Conservation (phyloP, 805 yeast genomes). For the Candida berthetii region DNA sequence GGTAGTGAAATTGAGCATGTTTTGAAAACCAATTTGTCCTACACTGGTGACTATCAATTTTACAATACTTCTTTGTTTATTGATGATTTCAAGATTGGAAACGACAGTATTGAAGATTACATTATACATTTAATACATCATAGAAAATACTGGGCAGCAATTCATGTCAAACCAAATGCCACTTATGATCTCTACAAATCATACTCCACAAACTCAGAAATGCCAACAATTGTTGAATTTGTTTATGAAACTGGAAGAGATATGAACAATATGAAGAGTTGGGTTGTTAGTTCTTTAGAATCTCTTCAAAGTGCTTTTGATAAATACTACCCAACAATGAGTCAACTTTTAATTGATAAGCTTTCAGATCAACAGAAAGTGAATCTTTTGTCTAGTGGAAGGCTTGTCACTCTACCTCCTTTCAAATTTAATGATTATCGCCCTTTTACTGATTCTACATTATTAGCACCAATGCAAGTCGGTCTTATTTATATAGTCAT, state of each 20-base stretch:
- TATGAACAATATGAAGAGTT: constrained; percentile 37
- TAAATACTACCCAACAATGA: constrained; percentile 10
- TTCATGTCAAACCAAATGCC: constrained; percentile 47
- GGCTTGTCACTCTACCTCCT: constrained; percentile 26
- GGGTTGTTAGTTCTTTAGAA: constrained; percentile 37
- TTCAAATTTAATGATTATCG: constrained; percentile 36
- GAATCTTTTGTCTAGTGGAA: constrained; percentile 14
- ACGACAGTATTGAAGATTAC: constrained; percentile 25
- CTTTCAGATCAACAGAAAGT: constrained; percentile 19
- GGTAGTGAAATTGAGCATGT: constrained; percentile 27
- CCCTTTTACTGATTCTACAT: constrained; percentile 44
- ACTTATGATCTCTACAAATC: constrained; percentile 20
- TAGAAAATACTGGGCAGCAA: constrained; percentile 58
- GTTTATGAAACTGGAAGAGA: constrained; percentile 65
- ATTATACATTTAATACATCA: constrained; percentile 39
- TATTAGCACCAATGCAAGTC: constrained; percentile 65
- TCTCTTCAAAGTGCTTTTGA: constrained; percentile 27
- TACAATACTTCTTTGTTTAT: constrained; percentile 19
- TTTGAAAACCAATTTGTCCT: constrained; percentile 46
- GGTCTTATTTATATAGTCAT: constrained; percentile 71
- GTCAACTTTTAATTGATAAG: constrained; percentile 23
- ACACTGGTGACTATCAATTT: constrained; percentile 35
- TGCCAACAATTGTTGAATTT: constrained; percentile 29
- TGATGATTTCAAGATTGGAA: constrained; percentile 7
- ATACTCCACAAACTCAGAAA: constrained; percentile 32